phyloP scores from a whole-genome alignment of 2,329 filamentous ascomycete species.

The Alternaria longipes region DNA sequence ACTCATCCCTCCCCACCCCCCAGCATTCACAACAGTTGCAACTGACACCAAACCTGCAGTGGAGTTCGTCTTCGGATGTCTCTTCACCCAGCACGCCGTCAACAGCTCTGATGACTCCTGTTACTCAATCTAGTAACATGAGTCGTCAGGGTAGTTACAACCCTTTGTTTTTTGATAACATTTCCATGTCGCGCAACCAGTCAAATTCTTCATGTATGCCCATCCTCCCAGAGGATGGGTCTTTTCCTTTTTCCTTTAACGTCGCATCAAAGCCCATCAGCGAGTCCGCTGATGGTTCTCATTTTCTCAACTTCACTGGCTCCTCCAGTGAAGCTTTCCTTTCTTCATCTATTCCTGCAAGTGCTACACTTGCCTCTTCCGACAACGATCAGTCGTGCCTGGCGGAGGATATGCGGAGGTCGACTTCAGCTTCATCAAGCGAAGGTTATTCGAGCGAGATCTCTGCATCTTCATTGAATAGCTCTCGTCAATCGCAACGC shows the following conservation, averaged over 20 bases:
- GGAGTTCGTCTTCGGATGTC: constrained; percentile 45
- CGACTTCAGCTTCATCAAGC: constrained; percentile 52
- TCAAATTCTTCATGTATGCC: constrained; percentile 52
- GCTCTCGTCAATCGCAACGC: constrained; percentile 59
- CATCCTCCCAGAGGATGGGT: constrained; percentile 48
- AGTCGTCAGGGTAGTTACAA: constrained; percentile 58
- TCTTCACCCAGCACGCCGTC: constrained; percentile 51
- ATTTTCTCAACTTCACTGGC: constrained; percentile 45
- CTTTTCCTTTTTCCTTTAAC: constrained; percentile 46
- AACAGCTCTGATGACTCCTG: constrained; percentile 49
- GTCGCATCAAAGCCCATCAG: constrained; percentile 48
- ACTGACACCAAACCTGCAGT: constrained; percentile 45
- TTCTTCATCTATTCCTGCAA: constrained; percentile 43
- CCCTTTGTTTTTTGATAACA: constrained; percentile 51
- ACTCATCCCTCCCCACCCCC: constrained; percentile 32
- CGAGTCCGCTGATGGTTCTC: constrained; percentile 41
- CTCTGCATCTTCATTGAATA: constrained; percentile 55
- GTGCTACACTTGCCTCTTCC: constrained; percentile 47
- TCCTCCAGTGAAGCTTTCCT: constrained; percentile 51
- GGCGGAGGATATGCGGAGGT: constrained; percentile 61
- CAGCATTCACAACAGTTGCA: constrained; percentile 35
- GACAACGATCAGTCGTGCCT: constrained; percentile 43
- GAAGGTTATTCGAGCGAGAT: constrained; percentile 54
- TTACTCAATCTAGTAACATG: constrained; percentile 54
- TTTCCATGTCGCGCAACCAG: constrained; percentile 57